These are phyloP conservation scores for Candida sphagnicola DNA, from an alignment of 805 yeast genomes.

Conservation along the genomic window DNA sequence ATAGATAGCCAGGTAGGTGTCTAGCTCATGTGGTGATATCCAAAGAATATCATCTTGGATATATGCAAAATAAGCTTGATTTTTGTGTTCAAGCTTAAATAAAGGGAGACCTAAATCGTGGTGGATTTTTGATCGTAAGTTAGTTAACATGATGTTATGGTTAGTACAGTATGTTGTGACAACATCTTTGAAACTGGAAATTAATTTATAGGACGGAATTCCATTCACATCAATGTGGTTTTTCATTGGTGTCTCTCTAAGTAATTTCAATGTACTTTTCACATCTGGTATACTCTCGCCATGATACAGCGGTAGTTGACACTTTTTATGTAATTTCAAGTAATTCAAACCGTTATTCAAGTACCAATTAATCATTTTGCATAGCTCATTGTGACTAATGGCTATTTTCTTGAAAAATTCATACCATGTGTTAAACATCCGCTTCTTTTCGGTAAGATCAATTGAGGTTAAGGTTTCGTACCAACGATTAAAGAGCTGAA, in stretches of 20 bases:
- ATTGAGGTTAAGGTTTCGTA: conserved; percentile 13
- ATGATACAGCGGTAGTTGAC: conserved; percentile 4
- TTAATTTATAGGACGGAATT: conserved; percentile 40
- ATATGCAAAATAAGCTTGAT: conserved; percentile 31
- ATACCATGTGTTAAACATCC: conserved; percentile 4
- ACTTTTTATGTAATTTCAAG: background rate
- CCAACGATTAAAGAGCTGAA: conserved; percentile 39
- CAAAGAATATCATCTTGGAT: conserved; percentile 67
- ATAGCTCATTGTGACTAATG: background rate
- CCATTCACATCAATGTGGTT: conserved; percentile 21
- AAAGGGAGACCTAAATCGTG: conserved; percentile 40
- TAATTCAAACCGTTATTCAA: conserved; percentile 6
- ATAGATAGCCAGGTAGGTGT: conserved; percentile 40
- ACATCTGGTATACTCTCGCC: background rate
- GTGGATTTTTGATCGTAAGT: conserved; percentile 25
- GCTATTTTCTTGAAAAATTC: background rate
- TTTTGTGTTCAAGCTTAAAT: conserved; percentile 33
- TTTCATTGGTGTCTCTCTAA: background rate
- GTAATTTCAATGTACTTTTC: background rate
- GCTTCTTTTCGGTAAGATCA: background rate
- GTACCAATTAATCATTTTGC: conserved; percentile 10
- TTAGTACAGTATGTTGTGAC: conserved; percentile 56
- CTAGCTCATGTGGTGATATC: conserved; percentile 21
- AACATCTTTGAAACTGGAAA: conserved; percentile 59
- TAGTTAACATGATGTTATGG: conserved; percentile 42